These are phyloP conservation scores for Chimonanthus praecox DNA, from an alignment of 164 flowering plant genomes.

Conservation along the genomic window DNA sequence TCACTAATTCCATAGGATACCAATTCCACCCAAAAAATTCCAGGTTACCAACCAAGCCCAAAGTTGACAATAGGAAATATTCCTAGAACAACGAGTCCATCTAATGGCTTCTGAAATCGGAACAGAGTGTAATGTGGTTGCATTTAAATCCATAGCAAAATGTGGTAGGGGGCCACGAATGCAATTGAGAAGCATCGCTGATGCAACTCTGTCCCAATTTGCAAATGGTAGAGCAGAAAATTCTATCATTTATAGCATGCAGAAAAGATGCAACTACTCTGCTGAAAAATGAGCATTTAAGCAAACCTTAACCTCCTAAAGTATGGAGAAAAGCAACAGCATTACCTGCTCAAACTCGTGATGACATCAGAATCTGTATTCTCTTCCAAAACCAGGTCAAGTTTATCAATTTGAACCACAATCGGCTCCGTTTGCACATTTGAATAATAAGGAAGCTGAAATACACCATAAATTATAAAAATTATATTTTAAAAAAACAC, in stretches of 20 bases:
- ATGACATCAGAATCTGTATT: constrained; percentile 47
- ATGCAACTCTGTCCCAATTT: neutral
- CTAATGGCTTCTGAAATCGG: neutral
- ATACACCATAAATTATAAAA: neutral
- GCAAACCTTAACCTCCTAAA: neutral
- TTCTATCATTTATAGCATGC: neutral
- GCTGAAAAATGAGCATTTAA: neutral
- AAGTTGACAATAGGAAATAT: too few relatives aligned
- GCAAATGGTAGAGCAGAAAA: neutral
- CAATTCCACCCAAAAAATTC: too few relatives aligned
- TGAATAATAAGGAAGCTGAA: constrained; percentile 80
- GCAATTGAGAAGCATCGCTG: neutral
- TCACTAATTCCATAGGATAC: too few relatives aligned
- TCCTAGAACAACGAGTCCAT: neutral
- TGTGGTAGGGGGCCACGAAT: neutral
- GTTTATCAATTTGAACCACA: constrained; percentile 79
- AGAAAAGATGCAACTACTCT: neutral
- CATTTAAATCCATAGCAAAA: neutral
- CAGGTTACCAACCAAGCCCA: too few relatives aligned
- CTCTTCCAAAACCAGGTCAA: constrained; percentile 91
- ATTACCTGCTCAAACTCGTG: constrained; percentile 48
- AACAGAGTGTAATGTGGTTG: neutral
- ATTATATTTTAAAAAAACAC: too few relatives aligned
- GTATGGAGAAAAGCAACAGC: neutral
- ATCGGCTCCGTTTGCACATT: constrained; percentile 90